phyloP scores from a whole-genome alignment of 192 early-diverging fungal genomes.

The Coemansia sp. region DNA sequence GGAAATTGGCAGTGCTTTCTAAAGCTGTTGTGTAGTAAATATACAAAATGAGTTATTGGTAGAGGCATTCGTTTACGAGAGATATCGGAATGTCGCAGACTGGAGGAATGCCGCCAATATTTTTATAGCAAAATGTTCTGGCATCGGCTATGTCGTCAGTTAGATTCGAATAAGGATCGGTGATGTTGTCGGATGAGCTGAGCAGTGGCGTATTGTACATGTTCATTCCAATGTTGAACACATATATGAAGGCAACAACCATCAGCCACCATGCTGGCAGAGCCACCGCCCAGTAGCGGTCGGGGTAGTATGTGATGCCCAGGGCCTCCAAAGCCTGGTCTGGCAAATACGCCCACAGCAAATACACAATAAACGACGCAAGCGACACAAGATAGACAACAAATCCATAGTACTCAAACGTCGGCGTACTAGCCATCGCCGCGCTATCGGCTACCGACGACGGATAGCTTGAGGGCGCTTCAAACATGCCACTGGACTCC shows the following conservation, averaged over 20 bases:
- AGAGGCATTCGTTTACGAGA: conserved; percentile 70
- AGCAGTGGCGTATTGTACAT: conserved; percentile 76
- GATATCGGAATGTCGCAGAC: conserved; percentile 58
- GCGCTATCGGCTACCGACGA: conserved; percentile 22
- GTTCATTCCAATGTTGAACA: conserved; percentile 76
- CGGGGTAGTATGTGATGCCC: conserved; percentile 84
- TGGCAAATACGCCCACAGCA: conserved; percentile 83
- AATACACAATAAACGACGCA: conserved; percentile 71
- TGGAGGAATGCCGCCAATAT: conserved; percentile 49
- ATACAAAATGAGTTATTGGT: conserved; percentile 47
- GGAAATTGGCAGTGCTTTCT: no score
- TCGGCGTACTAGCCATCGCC: conserved; percentile 63
- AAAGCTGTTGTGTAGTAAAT: not conserved
- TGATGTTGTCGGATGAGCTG: conserved; percentile 70
- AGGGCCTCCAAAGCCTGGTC: conserved; percentile 67
- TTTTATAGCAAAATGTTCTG: conserved; percentile 25
- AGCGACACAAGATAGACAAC: conserved; percentile 79
- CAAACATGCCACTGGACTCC: conserved; percentile 20
- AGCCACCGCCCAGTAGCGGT: conserved; percentile 80
- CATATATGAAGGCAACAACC: conserved; percentile 69
- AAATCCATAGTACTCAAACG: conserved; percentile 88
- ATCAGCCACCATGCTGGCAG: conserved; percentile 78
- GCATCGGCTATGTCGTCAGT: conserved; percentile 21
- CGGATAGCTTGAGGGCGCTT: conserved; percentile 25
- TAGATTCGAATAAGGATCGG: conserved; percentile 57